Conservation (phyloP, 208 protist species). For the Trypanosoma cruzi region DNA sequence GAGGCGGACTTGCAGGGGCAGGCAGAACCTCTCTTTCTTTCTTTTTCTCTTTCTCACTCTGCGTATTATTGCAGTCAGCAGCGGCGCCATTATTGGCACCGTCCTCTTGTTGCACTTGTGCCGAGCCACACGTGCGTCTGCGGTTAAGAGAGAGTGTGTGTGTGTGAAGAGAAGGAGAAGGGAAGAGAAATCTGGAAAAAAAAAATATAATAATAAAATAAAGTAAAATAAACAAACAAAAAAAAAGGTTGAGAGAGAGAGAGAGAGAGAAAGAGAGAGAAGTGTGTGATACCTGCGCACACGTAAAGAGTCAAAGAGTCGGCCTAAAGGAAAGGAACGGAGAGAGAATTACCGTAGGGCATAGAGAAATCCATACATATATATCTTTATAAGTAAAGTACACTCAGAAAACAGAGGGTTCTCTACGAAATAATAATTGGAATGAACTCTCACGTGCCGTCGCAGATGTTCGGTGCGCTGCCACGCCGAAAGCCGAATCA, state of each 20-base stretch:
- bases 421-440: not conserved
- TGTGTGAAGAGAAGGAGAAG: not conserved
- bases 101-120: too few relatives aligned
- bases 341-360: not conserved
- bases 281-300: not conserved
- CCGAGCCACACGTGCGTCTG: not conserved
- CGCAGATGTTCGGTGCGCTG: not conserved
- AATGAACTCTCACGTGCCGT: constrained; percentile 3
- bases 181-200: not conserved
- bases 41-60: too few relatives aligned
- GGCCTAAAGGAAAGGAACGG: not conserved
- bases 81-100: too few relatives aligned
- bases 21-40: too few relatives aligned
- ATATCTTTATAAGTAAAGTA: constrained; percentile 18
- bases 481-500: constrained; percentile 19
- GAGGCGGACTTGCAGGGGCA: too few relatives aligned
- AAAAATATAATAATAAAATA: too few relatives aligned
- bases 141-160: too few relatives aligned
- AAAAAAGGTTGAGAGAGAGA: not conserved
- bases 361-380: constrained; percentile 43
- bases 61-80: too few relatives aligned
- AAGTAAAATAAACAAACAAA: constrained; percentile 4
- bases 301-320: too few relatives aligned
- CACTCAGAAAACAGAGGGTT: not conserved
- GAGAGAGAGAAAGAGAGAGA: not conserved